A percentile compares a stretch with the other conserved stretches of the same genome.
These are phyloP conservation scores for Scleroderma citrinum DNA, from an alignment of 768 basidiomycete species.

Conservation along the genomic window DNA sequence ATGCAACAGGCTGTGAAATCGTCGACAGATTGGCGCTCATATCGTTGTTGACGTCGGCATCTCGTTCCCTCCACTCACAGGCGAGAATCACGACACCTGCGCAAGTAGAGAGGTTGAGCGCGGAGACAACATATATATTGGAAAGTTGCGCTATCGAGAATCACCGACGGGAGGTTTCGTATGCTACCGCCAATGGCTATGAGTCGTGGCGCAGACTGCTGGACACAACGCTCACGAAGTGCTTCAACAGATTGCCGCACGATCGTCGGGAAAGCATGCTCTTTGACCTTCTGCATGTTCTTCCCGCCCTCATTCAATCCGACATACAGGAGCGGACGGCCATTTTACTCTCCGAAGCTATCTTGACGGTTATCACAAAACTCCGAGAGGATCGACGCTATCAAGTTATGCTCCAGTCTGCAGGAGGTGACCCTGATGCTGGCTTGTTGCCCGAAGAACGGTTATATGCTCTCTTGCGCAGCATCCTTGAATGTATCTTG, in stretches of 20 bases:
- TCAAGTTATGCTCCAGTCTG: conserved; percentile 61
- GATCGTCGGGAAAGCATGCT: conserved; percentile 84
- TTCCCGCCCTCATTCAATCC: conserved; percentile 65
- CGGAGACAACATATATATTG: conserved; percentile 71
- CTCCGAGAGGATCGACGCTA: conserved; percentile 78
- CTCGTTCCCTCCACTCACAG: conserved; percentile 58
- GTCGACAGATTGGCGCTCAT: conserved; percentile 72
- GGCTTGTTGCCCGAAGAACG: conserved; percentile 77
- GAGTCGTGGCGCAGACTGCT: conserved; percentile 82
- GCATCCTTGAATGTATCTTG: conserved; percentile 66
- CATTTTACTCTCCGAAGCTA: conserved; percentile 77
- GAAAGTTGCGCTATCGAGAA: conserved; percentile 86
- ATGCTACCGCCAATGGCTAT: conserved; percentile 65
- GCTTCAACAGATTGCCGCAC: conserved; percentile 76
- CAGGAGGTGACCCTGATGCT: conserved; percentile 55
- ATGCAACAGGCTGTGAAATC: conserved; percentile 73
- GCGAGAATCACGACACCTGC: conserved; percentile 57
- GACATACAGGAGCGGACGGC: conserved; percentile 68
- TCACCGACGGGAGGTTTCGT: conserved; percentile 72
- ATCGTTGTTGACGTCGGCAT: conserved; percentile 57
- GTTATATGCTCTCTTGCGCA: conserved; percentile 66
- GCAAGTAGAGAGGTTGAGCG: conserved; percentile 59
- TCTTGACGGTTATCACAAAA: conserved; percentile 80
- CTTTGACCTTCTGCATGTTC: conserved; percentile 82
- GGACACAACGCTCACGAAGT: conserved; percentile 81